A percentile compares a stretch with the other conserved stretches of the same genome.
Conservation (phyloP, 306 rosid species). For the Mucuna pruriens region DNA sequence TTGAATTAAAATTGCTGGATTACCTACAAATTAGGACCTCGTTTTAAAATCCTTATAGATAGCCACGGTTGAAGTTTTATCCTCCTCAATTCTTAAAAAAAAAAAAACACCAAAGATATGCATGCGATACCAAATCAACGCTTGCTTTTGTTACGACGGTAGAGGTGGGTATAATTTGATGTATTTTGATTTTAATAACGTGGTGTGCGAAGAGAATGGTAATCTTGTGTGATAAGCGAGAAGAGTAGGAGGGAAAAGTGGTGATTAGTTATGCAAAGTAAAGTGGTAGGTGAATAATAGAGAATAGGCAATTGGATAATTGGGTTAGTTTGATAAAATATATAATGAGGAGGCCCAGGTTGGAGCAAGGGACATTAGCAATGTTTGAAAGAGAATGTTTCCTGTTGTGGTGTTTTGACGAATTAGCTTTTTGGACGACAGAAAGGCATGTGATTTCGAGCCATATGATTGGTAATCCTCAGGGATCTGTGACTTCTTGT, state of each 20-base stretch:
- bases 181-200: background rate
- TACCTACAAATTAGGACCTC: background rate
- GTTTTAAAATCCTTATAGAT: background rate
- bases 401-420: constrained; percentile 5
- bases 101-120: background rate
- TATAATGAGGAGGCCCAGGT: background rate
- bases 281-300: background rate
- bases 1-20: background rate
- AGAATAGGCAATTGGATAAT: background rate
- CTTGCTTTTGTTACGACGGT: background rate
- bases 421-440: constrained; percentile 18
- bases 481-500: constrained; percentile 8
- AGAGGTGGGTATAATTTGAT: background rate
- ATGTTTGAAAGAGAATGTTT: constrained; percentile 34
- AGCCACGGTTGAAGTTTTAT: background rate
- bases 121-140: background rate
- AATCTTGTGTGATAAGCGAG: background rate
- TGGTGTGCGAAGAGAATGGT: background rate
- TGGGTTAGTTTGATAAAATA: background rate
- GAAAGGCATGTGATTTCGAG: constrained; percentile 37
- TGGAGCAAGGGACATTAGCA: constrained; percentile 2
- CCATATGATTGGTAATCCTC: constrained; percentile 28
- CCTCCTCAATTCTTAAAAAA: too few relatives aligned
- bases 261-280: background rate
- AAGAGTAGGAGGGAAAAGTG: background rate